Base-by-base conservation (phyloP, 352 stramenopile species). In the Pythium myriotylum region DNA sequence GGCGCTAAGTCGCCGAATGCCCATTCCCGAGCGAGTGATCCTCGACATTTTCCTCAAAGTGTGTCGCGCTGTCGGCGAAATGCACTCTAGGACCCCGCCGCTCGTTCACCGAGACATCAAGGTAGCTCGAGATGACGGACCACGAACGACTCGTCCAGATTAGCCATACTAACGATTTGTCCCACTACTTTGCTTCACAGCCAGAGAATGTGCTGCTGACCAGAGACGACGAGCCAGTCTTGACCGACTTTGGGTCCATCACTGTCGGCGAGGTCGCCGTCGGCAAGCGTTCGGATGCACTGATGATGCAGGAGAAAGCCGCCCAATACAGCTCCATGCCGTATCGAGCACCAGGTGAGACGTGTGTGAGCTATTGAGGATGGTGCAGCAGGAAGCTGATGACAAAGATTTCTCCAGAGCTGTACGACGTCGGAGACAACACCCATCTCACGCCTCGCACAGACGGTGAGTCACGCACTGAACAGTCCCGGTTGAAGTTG, bases 181-280 rank as follows among this genome's bases (percentile, higher is more conserved):
- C n/a, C n/a, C n/a, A n/a, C n/a, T n/a, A n/a, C n/a, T n/a, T n/a
- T 20, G 13, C n/a, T 33, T 33, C 2, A 32, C 56, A 96, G 84
- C 88, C 88, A 5, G 89, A 97, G 50, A 97, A 97, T 57, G 72
- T 97, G 16, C 64, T 97, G 77, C 57, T 97, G 27, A 81, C 81
- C 0, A 74, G 88, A 32, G 77, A 91, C 16, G 67, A 79, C n/a
- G 86, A 93, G 51, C 88, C 87, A 3, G 62, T 97, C 35, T 63
- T 97, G 53, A 96, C 86, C n/a, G 89, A 97, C 61, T 96, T 97
- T 76, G 89, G 89, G 0, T 96, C 86, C 1, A 70, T 89, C 50
- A 77, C 73, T 10, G 70, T 72, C 45, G 85, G 77, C 20, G 77
- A 95, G 47, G 68, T 90, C 24, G 72, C 59, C 8, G 82, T 97